Conservation (phyloP, 306 rosid species). For the Carpinus viminea region DNA sequence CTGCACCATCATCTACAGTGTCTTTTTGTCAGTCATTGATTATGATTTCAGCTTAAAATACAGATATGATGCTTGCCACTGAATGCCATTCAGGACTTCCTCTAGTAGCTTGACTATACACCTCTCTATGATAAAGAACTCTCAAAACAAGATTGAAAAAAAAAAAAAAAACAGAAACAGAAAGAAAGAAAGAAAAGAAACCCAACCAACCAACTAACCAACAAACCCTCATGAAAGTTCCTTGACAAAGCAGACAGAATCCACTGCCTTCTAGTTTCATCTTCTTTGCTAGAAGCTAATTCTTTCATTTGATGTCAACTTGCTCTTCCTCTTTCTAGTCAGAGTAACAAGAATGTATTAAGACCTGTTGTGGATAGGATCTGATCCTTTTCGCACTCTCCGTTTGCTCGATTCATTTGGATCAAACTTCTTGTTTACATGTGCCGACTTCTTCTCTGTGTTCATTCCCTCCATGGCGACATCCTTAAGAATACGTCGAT, state of each 20-base stretch:
- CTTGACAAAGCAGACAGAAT: conserved; percentile 39
- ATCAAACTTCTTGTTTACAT: conserved; percentile 45
- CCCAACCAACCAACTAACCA: conserved; percentile 31
- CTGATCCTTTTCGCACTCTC: conserved; percentile 80
- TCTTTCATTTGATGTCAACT: conserved; percentile 33
- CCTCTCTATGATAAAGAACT: conserved; percentile 38
- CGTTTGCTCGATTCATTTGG: conserved; percentile 78
- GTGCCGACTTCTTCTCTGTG: conserved; percentile 42
- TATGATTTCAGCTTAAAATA: conserved; percentile 21
- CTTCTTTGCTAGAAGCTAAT: conserved; percentile 38
- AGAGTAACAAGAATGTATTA: conserved; percentile 34
- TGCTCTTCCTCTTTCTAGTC: conserved; percentile 33
- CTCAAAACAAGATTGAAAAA: conserved; percentile 30
- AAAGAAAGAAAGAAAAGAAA: conserved; percentile 22
- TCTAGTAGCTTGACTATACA: conserved; percentile 57
- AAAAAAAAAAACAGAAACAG: background rate
- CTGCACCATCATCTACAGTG: conserved; percentile 35
- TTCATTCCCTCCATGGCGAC: conserved; percentile 41
- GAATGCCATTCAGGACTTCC: conserved; percentile 38
- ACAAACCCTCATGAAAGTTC: conserved; percentile 34
- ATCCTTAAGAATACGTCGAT: conserved; percentile 39
- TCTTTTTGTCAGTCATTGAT: conserved; percentile 25
- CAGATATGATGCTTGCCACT: conserved; percentile 35
- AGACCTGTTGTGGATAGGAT: conserved; percentile 91
- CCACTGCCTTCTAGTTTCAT: conserved; percentile 41